These are phyloP conservation scores for Craspedostauros australis DNA, from an alignment of 108 stramenopile genomes.

Conservation along the genomic window DNA sequence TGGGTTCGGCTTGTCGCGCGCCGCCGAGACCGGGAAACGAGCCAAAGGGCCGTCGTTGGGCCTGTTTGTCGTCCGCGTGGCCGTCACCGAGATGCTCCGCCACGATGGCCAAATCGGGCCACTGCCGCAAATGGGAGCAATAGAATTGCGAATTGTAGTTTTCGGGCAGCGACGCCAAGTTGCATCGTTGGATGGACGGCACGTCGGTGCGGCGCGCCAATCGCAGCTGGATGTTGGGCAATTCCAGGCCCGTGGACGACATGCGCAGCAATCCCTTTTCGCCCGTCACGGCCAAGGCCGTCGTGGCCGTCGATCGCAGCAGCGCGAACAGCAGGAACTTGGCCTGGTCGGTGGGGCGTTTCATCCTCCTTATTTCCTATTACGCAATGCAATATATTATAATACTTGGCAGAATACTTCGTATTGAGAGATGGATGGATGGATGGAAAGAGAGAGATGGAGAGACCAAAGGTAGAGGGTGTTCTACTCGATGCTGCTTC, in stretches of 20 bases:
- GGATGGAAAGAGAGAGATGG: too few relatives aligned
- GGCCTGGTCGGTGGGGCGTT: slow-evolving; percentile 37
- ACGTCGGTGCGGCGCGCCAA: slow-evolving; percentile 71
- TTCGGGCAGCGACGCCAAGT: slow-evolving; percentile 83
- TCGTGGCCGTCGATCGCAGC: slow-evolving; percentile 52
- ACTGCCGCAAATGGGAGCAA: slow-evolving; percentile 64
- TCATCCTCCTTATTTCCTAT: slow-evolving; percentile 11
- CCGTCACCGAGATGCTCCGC: slow-evolving; percentile 44
- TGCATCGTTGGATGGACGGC: slow-evolving; percentile 66
- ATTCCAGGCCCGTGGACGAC: background rate
- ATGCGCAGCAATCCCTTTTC: background rate
- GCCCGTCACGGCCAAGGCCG: slow-evolving; percentile 40
- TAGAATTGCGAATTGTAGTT: slow-evolving; percentile 86
- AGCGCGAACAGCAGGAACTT: slow-evolving; percentile 57
- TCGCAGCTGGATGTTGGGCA: slow-evolving; percentile 51
- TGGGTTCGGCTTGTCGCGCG: slow-evolving; percentile 16
- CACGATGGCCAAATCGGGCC: slow-evolving; percentile 81
- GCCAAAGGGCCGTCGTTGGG: background rate
- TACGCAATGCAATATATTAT: too few relatives aligned
- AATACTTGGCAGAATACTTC: too few relatives aligned
- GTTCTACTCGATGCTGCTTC: too few relatives aligned
- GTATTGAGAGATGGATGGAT: too few relatives aligned
- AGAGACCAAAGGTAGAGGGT: too few relatives aligned
- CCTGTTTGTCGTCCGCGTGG: background rate
- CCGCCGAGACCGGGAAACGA: background rate